Conservation (phyloP, 169 alveolate genomes). For the Cryptosporidium baileyi region DNA sequence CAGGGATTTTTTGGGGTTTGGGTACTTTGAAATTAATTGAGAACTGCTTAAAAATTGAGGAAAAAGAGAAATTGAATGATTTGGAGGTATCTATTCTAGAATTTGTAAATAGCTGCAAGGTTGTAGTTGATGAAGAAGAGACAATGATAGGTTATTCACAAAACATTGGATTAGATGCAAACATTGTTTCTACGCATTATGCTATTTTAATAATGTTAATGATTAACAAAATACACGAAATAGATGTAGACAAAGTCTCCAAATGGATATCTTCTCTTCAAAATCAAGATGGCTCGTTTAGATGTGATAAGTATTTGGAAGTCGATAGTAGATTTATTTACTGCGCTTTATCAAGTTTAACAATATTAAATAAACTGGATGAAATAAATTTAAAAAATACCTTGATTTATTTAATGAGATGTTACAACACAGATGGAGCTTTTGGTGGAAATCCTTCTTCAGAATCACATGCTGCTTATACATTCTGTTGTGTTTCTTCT, state of each 20-base stretch:
- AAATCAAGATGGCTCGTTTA: constrained; percentile 93
- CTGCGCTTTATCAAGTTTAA: constrained; percentile 89
- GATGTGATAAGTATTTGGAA: constrained; percentile 92
- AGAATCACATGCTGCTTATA: constrained; percentile 96
- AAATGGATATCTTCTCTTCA: constrained; percentile 84
- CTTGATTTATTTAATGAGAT: constrained; percentile 84
- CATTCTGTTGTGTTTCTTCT: constrained; percentile 92
- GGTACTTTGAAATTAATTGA: constrained; percentile 29
- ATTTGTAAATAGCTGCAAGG: constrained; percentile 26
- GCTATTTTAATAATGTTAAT: constrained; percentile 83
- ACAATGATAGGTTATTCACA: constrained; percentile 64
- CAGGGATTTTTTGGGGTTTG: constrained; percentile 52
- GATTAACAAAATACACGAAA: constrained; percentile 78
- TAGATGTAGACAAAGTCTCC: constrained; percentile 80
- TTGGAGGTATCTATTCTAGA: constrained; percentile 6
- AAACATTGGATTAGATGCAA: constrained; percentile 83
- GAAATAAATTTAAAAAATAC: constrained; percentile 83
- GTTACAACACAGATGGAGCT: constrained; percentile 93
- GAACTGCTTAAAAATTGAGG: not conserved
- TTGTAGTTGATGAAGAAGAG: not conserved
- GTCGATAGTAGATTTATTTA: constrained; percentile 92
- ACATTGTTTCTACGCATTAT: constrained; percentile 85
- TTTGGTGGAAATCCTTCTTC: constrained; percentile 94
- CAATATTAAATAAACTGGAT: constrained; percentile 83
- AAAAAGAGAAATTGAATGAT: not conserved